phyloP scores from a whole-genome alignment of 495 filamentous ascomycete species.

The Xylaria telfairii region DNA sequence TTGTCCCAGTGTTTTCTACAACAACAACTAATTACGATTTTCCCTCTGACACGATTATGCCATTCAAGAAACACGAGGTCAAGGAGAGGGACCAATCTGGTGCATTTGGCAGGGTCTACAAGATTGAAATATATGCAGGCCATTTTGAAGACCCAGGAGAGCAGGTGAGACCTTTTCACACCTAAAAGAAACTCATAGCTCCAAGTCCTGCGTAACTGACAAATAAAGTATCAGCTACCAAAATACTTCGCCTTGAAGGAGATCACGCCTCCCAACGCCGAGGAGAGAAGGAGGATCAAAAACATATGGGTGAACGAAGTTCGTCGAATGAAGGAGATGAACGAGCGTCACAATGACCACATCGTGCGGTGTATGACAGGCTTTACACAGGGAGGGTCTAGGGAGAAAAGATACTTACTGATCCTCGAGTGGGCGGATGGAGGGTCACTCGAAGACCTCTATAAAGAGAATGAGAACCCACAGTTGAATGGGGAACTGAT shows the following conservation, averaged over 20 bases:
- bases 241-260: not conserved
- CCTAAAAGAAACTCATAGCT: too few relatives aligned
- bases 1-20: slow-evolving; percentile 28
- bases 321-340: slow-evolving; percentile 23
- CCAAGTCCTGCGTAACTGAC: too few relatives aligned
- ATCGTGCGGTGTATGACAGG: slow-evolving; percentile 32
- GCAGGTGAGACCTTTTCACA: slow-evolving; percentile 6
- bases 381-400: slow-evolving; percentile 20
- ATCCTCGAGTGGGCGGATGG: slow-evolving; percentile 40
- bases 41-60: slow-evolving; percentile 15
- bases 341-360: slow-evolving; percentile 13
- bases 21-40: slow-evolving; percentile 25
- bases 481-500: not conserved
- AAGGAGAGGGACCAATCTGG: not conserved
- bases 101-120: slow-evolving; percentile 27
- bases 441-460: slow-evolving; percentile 31
- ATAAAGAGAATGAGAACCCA: slow-evolving; percentile 1
- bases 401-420: slow-evolving; percentile 25
- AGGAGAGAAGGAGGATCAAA: not conserved
- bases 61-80: slow-evolving; percentile 12
- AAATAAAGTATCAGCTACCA: not conserved
- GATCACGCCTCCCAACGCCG: not conserved
- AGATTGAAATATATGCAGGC: slow-evolving; percentile 22
- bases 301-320: slow-evolving; percentile 26
- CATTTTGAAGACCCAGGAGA: slow-evolving; percentile 24